Evolutionary conservation across 192 early-diverging fungal species (phyloP).

Genomic region (Umbelopsis isabellina): DNA sequence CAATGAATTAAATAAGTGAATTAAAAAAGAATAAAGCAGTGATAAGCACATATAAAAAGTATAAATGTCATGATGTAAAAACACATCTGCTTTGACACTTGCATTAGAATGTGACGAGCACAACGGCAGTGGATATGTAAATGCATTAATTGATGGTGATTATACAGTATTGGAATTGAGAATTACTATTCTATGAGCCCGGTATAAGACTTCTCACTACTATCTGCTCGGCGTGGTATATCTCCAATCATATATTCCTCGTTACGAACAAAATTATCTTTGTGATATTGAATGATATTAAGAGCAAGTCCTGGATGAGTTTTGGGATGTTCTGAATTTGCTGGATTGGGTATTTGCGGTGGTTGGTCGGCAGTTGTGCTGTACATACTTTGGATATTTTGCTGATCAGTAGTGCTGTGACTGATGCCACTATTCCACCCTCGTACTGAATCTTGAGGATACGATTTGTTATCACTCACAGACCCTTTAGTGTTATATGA

Average conservation of each 20-base stretch:
- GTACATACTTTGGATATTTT: neutral
- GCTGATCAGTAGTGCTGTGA: neutral
- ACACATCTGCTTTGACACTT: too few species aligned
- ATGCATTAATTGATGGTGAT: neutral
- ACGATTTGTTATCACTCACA: neutral
- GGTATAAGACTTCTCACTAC: constrained; percentile 2
- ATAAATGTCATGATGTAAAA: too few species aligned
- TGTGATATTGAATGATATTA: constrained; percentile 16
- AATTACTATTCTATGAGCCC: neutral
- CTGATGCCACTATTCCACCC: constrained; percentile 6
- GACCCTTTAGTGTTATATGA: neutral
- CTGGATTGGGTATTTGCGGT: neutral
- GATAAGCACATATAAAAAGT: too few species aligned
- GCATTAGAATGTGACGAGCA: too few species aligned
- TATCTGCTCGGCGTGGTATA: constrained; percentile 15
- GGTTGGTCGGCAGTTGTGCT: neutral
- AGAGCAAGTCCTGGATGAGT: neutral
- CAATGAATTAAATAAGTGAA: too few species aligned
- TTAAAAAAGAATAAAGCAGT: too few species aligned
- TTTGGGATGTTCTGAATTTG: neutral
- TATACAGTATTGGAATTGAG: neutral
- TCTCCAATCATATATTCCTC: constrained; percentile 20
- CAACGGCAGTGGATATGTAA: neutral
- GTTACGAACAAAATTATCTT: constrained; percentile 11
- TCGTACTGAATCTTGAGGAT: neutral